Conservation (phyloP, 371 early-diverging fungal genomes). For the Mortierella sp. region DNA sequence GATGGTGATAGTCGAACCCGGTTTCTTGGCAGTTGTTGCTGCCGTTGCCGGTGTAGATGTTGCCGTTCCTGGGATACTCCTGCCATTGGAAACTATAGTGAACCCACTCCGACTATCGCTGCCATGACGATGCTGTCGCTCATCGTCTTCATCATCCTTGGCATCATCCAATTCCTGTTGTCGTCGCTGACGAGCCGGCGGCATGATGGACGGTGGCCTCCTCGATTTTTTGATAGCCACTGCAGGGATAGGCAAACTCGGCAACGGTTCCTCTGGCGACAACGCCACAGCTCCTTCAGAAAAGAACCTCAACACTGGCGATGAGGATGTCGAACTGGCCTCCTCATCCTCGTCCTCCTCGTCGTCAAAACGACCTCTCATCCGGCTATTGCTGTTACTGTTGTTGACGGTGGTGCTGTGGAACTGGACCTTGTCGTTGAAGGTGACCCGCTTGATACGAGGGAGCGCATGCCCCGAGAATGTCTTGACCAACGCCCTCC, state of each 20-base stretch:
- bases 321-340: neutral
- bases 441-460: conserved; percentile 12
- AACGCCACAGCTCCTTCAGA: neutral
- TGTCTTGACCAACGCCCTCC: neutral
- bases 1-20: neutral
- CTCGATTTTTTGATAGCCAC: neutral
- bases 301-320: neutral
- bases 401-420: neutral
- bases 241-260: neutral
- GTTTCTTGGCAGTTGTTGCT: neutral
- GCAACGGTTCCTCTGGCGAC: neutral
- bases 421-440: neutral
- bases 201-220: neutral
- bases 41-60: neutral
- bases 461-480: conserved; percentile 9
- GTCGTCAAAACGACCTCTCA: neutral
- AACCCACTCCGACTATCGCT: neutral
- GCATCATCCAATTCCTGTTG: neutral
- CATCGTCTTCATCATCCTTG: neutral
- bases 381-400: neutral
- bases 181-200: neutral
- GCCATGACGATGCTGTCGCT: no score
- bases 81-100: neutral
- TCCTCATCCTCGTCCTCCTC: neutral
- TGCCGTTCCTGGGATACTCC: neutral